Evolutionary conservation across 345 rosid species (phyloP).

Genomic region (Citrus hindsii): DNA sequence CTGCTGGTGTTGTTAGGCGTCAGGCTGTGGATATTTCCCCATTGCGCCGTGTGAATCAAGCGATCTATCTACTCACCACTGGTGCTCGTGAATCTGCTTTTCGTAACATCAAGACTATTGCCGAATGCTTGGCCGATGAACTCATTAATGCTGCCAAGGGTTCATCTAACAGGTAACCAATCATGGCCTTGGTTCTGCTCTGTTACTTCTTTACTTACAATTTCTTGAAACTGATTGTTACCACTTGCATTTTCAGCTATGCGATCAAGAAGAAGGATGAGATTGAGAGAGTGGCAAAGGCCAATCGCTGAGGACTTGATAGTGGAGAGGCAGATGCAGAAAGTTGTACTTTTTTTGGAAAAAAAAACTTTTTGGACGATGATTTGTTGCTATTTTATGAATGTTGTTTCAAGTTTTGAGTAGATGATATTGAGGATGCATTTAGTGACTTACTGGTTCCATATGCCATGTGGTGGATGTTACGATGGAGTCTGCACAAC

Average conservation of each 20-base stretch:
- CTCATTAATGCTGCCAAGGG: conserved; percentile 98
- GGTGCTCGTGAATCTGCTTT: conserved; percentile 97
- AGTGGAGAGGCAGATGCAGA: background rate
- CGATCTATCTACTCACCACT: conserved; percentile 77
- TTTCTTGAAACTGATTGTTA: background rate
- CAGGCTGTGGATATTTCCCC: conserved; percentile 99
- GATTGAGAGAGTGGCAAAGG: conserved; percentile 97
- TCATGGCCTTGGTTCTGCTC: background rate
- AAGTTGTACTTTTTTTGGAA: background rate
- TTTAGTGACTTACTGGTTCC: background rate
- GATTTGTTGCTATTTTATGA: background rate
- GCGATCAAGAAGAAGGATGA: conserved; percentile 99
- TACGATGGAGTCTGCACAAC: background rate
- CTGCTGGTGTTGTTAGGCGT: conserved; percentile 97
- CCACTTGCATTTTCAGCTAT: conserved; percentile 33
- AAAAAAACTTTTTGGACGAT: background rate
- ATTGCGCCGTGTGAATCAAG: conserved; percentile 85
- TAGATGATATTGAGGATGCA: background rate
- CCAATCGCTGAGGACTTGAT: conserved; percentile 68
- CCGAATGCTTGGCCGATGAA: conserved; percentile 96
- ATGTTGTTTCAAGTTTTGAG: conserved; percentile 9
- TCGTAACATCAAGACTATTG: conserved; percentile 86
- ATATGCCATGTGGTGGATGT: background rate
- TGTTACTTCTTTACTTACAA: background rate
- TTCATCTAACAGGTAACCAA: conserved; percentile 79